Conservation (phyloP, 805 yeast species). For the Citeromyces nyonsensis region DNA sequence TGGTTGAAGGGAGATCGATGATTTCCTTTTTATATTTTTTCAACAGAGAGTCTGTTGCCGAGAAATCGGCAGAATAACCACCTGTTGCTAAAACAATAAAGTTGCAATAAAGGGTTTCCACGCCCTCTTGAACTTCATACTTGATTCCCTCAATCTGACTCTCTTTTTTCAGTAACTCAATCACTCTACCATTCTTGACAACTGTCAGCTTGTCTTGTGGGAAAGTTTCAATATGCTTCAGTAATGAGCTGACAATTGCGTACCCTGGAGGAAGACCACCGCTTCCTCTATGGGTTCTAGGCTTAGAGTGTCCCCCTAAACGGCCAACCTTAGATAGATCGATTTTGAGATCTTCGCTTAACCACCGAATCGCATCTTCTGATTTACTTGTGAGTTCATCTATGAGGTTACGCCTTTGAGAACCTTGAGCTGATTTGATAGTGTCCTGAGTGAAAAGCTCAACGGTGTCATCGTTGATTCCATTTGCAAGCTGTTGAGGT, state of each 20-base stretch:
- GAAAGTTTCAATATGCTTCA: constrained; percentile 25
- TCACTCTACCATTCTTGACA: constrained; percentile 17
- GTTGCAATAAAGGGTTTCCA: constrained; percentile 26
- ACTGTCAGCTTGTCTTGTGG: constrained; percentile 21
- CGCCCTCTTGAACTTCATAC: constrained; percentile 14
- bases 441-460: constrained; percentile 54
- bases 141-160: constrained; percentile 7
- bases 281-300: constrained; percentile 66
- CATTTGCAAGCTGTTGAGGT: constrained; percentile 31
- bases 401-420: constrained; percentile 26
- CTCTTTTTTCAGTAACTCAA: constrained; percentile 17
- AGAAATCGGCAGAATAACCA: constrained; percentile 28
- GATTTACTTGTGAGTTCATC: constrained; percentile 45
- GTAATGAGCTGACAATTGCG: constrained; percentile 38
- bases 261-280: constrained; percentile 49
- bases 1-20: constrained; percentile 38
- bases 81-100: constrained; percentile 45
- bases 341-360: constrained; percentile 43
- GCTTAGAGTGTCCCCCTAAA: constrained; percentile 69
- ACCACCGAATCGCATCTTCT: constrained; percentile 58
- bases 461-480: constrained; percentile 34
- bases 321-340: constrained; percentile 58
- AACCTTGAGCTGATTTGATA: constrained; percentile 31
- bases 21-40: constrained; percentile 44
- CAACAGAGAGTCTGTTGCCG: constrained; percentile 31